Evolutionary conservation across 2,329 filamentous ascomycete genomes (phyloP), one percentile per base, ranked within the genome.

Genomic region (Ambrosiella beaveri): DNA sequence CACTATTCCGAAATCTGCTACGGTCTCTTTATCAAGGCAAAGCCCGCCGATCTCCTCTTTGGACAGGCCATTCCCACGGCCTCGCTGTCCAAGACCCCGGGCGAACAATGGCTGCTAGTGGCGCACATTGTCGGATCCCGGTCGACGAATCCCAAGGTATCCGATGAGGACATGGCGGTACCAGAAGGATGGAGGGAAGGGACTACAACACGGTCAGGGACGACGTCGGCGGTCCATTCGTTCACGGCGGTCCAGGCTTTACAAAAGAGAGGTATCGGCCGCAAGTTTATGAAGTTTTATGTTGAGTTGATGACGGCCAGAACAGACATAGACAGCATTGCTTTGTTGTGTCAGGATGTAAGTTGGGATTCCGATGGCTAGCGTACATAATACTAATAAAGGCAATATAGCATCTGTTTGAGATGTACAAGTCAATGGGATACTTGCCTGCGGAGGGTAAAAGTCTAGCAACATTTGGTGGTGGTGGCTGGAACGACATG

Each of bases 401-500:
- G 4, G 36, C 15, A 3, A 6, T 45, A 12, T 57, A 82, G 78
- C 75, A 83, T 59, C 73, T 91, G 41, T 73, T 91, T 35, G 72
- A 73, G 0, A 95, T 86, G 68, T 96, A 95, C 67, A 77, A 84
- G 67, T 76, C 76, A n/a, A 77, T 88, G 63, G 81, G 88, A 0
- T 95, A 93, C 67, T 73, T 3, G 1, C 52, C 73, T 63, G 79
- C 84, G 63, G 69, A 75, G 37, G 88, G 89, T 0, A 72, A 75
- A 54, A 93, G 88, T 68, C 71, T 78, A 61, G 84, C 80, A 55
- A 74, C 78, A 59, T 89, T 88, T 70, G 85, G 83, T 17, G 88
- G 88, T 41, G 86, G 88, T 38, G 83, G 81, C 15, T 95, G 89
- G 88, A 76, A 80, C 64, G 83, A 93, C 67, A 82, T 95, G 86